Base-by-base conservation (phyloP, 352 stramenopile genomes). In the Pythium vanterpoolii region DNA sequence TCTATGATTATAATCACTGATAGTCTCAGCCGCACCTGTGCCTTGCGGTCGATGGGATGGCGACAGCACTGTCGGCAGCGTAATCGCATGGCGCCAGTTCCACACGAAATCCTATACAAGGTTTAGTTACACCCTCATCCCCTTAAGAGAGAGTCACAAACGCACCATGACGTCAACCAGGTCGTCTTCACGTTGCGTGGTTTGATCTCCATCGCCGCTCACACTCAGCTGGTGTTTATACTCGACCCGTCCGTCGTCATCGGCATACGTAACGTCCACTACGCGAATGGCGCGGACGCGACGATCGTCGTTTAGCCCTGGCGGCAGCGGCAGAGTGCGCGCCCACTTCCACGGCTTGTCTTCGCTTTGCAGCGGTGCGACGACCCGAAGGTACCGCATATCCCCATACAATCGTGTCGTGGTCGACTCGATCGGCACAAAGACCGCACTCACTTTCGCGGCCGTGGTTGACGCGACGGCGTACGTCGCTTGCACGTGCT, bases 81-180 rank as follows among this genome's bases (percentile, higher is more conserved):
- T 13, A 30, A 66, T 54, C 1, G 16, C 51, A 10, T 72, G 30
- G 19, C 51, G 54, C 28, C 62, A 74, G 62, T 79, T 80, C 63
- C 66, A 72, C 53, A 76, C 78, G 31, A 72, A 83, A 18, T 79
- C 63, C 77, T 87, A 46, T 18, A 53, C 8, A 28, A 1, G 19
- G 23, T 30, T 5, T 16, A 54, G 46, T 18, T 9, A 18, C 11
- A 28, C 18, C 5, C 26, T 21, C 3, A 27, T 40, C 46, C 16
- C 34, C 0, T 18, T 16, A n/a, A 42, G 14, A 21, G 14, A 42
- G 9, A 1, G 14, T 5, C 34, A 26, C n/a, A 6, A 40, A 40
- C 52, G 52, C 36, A 62, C 56, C 43, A 62, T 48, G 19, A 23
- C 54, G 27, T 62, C 56, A 9, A 62, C 21, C 1, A 21, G 33